Percentiles rank a stretch among this genome's conserved stretches.
These are phyloP conservation scores for Scortechinia acanthostroma DNA, from an alignment of 2,329 filamentous ascomycete genomes.

Conservation along the genomic window DNA sequence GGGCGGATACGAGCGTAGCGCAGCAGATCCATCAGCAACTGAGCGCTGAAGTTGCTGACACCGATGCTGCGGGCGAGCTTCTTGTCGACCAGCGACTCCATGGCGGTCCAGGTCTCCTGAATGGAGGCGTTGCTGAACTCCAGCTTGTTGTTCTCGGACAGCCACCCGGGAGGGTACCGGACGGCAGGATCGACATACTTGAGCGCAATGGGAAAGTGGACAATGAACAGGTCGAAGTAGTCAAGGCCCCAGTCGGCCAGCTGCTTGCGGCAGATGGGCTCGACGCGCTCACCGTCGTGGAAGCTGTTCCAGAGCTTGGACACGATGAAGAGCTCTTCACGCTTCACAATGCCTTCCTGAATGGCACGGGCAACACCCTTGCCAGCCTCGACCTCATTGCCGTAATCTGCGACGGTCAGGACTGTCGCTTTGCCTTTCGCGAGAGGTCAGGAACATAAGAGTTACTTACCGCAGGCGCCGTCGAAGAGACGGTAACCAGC, in stretches of 20 bases:
- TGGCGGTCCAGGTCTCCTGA: constrained; percentile 75
- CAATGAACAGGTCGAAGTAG: constrained; percentile 84
- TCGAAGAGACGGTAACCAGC: constrained; percentile 52
- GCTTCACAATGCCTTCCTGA: constrained; percentile 73
- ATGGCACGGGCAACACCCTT: constrained; percentile 74
- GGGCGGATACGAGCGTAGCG: constrained; percentile 70
- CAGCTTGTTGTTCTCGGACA: constrained; percentile 52
- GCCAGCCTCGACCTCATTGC: constrained; percentile 73
- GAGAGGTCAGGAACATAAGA: too few species aligned
- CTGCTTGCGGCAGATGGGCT: constrained; percentile 70
- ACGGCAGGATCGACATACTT: constrained; percentile 76
- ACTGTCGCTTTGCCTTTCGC: background rate
- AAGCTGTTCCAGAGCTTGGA: constrained; percentile 92
- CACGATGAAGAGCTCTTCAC: constrained; percentile 83
- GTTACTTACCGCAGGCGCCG: constrained; percentile 46
- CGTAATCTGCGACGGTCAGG: constrained; percentile 55
- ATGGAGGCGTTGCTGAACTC: constrained; percentile 66
- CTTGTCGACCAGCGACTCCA: constrained; percentile 68
- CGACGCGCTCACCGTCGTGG: constrained; percentile 73
- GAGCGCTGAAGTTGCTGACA: constrained; percentile 75
- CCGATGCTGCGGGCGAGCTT: constrained; percentile 70
- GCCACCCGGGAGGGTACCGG: constrained; percentile 76
- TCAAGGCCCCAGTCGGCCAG: constrained; percentile 77
- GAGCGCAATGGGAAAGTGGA: constrained; percentile 83
- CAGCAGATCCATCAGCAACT: constrained; percentile 72